These are phyloP conservation scores for Coffea humblotiana DNA, from an alignment of 305 asterid species.

Conservation along the genomic window DNA sequence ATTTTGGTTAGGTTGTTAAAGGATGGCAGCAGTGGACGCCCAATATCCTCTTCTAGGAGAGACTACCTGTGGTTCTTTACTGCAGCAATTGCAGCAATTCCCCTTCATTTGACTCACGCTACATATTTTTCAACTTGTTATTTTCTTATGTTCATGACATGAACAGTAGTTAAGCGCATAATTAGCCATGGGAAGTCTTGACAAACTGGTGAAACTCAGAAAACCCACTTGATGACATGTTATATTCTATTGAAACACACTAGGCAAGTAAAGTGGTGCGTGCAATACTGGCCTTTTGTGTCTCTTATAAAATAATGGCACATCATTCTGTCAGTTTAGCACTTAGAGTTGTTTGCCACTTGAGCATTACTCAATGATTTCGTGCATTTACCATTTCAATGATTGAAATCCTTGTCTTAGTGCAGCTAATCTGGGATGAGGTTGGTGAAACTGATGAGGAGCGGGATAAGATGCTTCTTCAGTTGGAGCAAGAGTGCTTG, in stretches of 20 bases:
- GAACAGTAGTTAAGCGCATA: background rate
- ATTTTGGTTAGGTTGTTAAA: slow-evolving; percentile 34
- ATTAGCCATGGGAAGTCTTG: background rate
- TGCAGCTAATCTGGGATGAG: slow-evolving; percentile 99
- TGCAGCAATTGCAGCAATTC: slow-evolving; percentile 79
- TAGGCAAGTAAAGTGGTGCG: background rate
- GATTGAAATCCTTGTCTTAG: slow-evolving; percentile 19
- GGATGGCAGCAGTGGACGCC: slow-evolving; percentile 70
- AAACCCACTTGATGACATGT: too few species aligned
- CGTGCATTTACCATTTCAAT: background rate
- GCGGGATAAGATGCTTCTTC: slow-evolving; percentile 92
- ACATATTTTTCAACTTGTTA: background rate
- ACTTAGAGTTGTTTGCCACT: background rate
- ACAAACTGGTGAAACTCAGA: background rate
- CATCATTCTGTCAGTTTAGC: background rate
- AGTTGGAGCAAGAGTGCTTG: slow-evolving; percentile 95
- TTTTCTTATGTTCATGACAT: background rate
- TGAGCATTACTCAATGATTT: background rate
- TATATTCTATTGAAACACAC: background rate
- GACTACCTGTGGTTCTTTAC: slow-evolving; percentile 72
- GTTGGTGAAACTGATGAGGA: slow-evolving; percentile 97
- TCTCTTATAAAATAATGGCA: background rate
- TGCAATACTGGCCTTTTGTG: background rate
- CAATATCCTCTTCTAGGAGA: slow-evolving; percentile 61
- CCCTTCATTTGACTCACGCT: background rate